Percentiles rank a stretch among this genome's conserved stretches.
These are phyloP conservation scores for Akanthomyces muscarius DNA, from an alignment of 2,329 filamentous ascomycete genomes.

Conservation along the genomic window DNA sequence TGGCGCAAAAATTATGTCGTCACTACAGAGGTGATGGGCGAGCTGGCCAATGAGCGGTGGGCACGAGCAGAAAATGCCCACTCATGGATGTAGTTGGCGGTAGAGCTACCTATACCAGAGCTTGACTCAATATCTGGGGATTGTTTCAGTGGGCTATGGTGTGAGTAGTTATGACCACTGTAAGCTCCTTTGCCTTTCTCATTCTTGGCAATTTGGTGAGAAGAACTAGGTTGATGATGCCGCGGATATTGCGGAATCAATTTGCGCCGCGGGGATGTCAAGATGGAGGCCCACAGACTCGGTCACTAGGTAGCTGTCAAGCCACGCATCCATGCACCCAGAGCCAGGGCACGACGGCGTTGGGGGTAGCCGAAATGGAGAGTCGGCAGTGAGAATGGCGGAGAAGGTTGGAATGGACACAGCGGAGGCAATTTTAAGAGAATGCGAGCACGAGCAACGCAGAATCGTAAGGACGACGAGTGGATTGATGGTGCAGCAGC, in stretches of 20 bases:
- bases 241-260: not conserved
- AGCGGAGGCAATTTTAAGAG: not conserved
- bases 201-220: too few species aligned
- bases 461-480: not conserved
- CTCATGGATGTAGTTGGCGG: not conserved
- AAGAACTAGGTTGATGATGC: too few species aligned
- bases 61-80: conserved; percentile 6
- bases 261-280: not conserved
- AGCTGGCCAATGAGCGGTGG: conserved; percentile 6
- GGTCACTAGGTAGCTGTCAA: not conserved
- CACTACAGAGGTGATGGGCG: not conserved
- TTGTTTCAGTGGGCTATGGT: not conserved
- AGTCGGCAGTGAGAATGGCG: not conserved
- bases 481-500: too few species aligned
- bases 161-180: not conserved
- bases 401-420: not conserved
- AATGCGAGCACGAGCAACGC: not conserved
- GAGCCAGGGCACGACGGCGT: not conserved
- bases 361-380: not conserved
- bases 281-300: not conserved
- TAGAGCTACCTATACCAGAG: too few species aligned
- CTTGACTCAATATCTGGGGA: too few species aligned
- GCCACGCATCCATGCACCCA: not conserved
- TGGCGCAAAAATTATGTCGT: conserved; percentile 15
- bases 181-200: too few species aligned